Conservation (phyloP, 2,329 filamentous ascomycete genomes). For the Helicocarpus griseus region DNA sequence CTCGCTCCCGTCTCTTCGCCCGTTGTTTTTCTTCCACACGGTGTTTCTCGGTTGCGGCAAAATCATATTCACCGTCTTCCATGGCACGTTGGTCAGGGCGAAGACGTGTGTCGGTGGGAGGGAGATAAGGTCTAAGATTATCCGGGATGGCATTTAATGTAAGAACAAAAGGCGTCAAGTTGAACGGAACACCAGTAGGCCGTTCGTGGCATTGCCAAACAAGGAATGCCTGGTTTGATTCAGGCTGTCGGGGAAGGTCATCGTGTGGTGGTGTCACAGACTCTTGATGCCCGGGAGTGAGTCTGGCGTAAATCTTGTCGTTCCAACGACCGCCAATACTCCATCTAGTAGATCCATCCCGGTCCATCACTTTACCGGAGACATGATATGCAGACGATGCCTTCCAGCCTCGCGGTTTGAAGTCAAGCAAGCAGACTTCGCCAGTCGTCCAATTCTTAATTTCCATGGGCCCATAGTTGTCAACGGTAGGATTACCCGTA, state of each 20-base stretch:
- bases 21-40: conserved; percentile 87
- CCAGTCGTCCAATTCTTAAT: conserved; percentile 96
- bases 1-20: conserved; percentile 60
- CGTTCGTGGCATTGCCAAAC: conserved; percentile 85
- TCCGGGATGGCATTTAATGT: conserved; percentile 89
- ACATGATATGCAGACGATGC: conserved; percentile 85
- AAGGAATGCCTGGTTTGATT: conserved; percentile 68
- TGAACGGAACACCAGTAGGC: conserved; percentile 83
- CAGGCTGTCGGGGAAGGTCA: conserved; percentile 45
- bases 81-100: conserved; percentile 93
- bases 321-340: conserved; percentile 94
- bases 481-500: conserved; percentile 89
- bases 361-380: conserved; percentile 72
- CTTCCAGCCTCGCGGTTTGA: conserved; percentile 94
- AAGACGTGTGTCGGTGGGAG: conserved; percentile 88
- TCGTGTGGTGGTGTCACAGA: conserved; percentile 48
- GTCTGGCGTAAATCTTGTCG: conserved; percentile 87
- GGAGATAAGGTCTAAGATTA: conserved; percentile 63
- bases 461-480: conserved; percentile 96
- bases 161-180: conserved; percentile 89
- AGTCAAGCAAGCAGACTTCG: conserved; percentile 79
- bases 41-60: conserved; percentile 89
- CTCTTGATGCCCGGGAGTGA: conserved; percentile 83
- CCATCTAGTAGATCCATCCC: conserved; percentile 70
- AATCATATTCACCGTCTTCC: conserved; percentile 96